phyloP scores from a whole-genome alignment of 345 rosid genomes.

The Linum usitatissimum region DNA sequence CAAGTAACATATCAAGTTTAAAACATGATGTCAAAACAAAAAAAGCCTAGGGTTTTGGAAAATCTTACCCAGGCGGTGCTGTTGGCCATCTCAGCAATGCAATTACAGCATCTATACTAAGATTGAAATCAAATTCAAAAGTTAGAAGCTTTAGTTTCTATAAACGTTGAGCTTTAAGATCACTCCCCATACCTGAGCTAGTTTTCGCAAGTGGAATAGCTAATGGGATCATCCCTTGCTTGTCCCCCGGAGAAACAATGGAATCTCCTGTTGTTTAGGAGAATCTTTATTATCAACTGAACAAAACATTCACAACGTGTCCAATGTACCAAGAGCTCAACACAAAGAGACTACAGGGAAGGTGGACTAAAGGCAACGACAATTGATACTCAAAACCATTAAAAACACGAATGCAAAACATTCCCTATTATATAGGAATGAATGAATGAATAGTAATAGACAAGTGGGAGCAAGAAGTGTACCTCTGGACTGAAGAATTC shows the following conservation, averaged over 20 bases:
- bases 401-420: not conserved
- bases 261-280: constrained; percentile 8
- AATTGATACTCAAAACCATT: too few relatives aligned
- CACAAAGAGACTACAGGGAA: too few relatives aligned
- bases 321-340: not conserved
- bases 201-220: constrained; percentile 17
- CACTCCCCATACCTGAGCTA: constrained; percentile 13
- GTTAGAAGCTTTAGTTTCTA: not conserved
- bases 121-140: constrained; percentile 2
- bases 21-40: not conserved
- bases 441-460: not conserved
- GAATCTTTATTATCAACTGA: not conserved
- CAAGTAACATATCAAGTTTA: constrained; percentile 9
- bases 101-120: constrained; percentile 10
- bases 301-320: not conserved
- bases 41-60: not conserved
- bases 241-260: constrained; percentile 18
- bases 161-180: constrained; percentile 4
- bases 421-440: not conserved
- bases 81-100: constrained; percentile 26
- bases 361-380: too few relatives aligned
- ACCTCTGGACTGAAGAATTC: constrained; percentile 57
- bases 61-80: constrained; percentile 21
- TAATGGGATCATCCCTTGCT: constrained; percentile 18
- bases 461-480: not conserved